phyloP scores from a whole-genome alignment of 2,329 filamentous ascomycete genomes.

The Trichoderma guizhouense region DNA sequence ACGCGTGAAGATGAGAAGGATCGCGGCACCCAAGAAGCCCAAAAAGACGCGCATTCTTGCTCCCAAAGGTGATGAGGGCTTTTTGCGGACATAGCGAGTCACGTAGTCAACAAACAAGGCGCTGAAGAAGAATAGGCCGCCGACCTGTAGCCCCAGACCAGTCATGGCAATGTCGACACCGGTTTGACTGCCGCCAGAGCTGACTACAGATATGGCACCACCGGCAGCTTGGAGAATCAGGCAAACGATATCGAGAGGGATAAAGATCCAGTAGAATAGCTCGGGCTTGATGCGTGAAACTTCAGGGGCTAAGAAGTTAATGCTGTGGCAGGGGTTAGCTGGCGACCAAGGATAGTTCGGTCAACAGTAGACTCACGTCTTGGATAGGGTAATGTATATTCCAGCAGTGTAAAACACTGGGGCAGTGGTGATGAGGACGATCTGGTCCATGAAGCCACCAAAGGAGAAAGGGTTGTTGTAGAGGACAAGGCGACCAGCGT shows the following conservation, averaged over 20 bases:
- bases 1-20: conserved; percentile 57
- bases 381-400: conserved; percentile 55
- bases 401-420: conserved; percentile 38
- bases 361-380: conserved; percentile 28
- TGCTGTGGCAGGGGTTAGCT: conserved; percentile 27
- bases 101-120: conserved; percentile 47
- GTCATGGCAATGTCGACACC: conserved; percentile 40
- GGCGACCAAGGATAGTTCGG: not conserved
- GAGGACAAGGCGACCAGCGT: conserved; percentile 55
- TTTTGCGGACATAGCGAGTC: conserved; percentile 34
- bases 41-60: conserved; percentile 44
- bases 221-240: conserved; percentile 55
- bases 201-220: conserved; percentile 48
- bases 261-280: conserved; percentile 45
- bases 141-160: conserved; percentile 58
- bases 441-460: conserved; percentile 60
- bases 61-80: conserved; percentile 21
- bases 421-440: conserved; percentile 51
- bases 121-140: conserved; percentile 52
- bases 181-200: conserved; percentile 42
- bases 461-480: conserved; percentile 55
- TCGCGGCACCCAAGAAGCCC: conserved; percentile 48
- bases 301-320: conserved; percentile 37
- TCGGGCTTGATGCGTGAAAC: conserved; percentile 41
- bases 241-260: conserved; percentile 53